These are phyloP conservation scores for Gentiana macrophylla DNA, from an alignment of 257 asterid genomes.

Conservation along the genomic window DNA sequence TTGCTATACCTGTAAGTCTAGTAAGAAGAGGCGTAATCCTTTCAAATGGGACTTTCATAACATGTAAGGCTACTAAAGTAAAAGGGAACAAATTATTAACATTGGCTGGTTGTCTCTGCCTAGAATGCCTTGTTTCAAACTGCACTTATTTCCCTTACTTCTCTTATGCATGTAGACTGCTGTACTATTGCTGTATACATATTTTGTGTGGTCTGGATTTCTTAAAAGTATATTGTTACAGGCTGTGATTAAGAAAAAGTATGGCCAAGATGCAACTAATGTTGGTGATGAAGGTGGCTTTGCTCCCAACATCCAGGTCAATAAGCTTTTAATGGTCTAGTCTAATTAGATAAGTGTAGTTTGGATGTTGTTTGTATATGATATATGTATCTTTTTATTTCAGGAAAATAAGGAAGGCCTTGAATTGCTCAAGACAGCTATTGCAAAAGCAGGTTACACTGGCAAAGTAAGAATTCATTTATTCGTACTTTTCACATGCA, in stretches of 20 bases:
- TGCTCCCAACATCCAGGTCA: slow-evolving; percentile 95
- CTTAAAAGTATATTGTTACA: slow-evolving; percentile 12
- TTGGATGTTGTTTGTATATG: slow-evolving; percentile 9
- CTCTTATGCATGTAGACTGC: not conserved
- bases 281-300: slow-evolving; percentile 99
- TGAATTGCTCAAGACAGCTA: slow-evolving; percentile 92
- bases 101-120: no score
- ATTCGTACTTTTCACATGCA: not conserved
- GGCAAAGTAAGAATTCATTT: slow-evolving; percentile 42
- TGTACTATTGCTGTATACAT: not conserved
- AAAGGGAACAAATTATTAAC: no score
- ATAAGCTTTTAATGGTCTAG: not conserved
- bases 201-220: not conserved
- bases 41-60: no score
- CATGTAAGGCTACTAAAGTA: no score
- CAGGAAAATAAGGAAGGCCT: slow-evolving; percentile 99
- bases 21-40: no score
- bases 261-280: slow-evolving; percentile 95
- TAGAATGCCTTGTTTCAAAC: not conserved
- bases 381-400: slow-evolving; percentile 7
- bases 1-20: no score
- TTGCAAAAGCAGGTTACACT: slow-evolving; percentile 88
- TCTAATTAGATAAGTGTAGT: not conserved
- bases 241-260: slow-evolving; percentile 95
- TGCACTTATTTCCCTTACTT: not conserved